Evolutionary conservation across 306 rosid genomes (phyloP).

Genomic region (Notholithocarpus densiflorus): DNA sequence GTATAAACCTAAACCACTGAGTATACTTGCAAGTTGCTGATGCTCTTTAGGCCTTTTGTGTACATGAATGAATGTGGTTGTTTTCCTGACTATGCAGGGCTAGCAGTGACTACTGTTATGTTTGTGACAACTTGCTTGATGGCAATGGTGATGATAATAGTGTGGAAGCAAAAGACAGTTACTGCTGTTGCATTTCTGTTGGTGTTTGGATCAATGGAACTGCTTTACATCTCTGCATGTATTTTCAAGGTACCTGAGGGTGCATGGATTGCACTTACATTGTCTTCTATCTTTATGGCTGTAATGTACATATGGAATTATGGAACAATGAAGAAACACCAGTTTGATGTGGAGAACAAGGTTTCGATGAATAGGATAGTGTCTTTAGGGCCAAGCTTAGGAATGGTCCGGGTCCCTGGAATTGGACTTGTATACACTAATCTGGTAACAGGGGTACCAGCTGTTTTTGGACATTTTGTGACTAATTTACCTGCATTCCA

Average conservation of each 20-base stretch:
- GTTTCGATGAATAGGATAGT: conserved; percentile 51
- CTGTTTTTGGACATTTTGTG: conserved; percentile 61
- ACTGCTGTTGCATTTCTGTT: conserved; percentile 44
- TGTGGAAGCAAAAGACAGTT: conserved; percentile 55
- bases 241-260: conserved; percentile 57
- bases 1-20: conserved; percentile 26
- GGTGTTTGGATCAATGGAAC: conserved; percentile 58
- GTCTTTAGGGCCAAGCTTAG: conserved; percentile 52
- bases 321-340: conserved; percentile 64
- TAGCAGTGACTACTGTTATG: conserved; percentile 62
- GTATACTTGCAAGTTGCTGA: background rate
- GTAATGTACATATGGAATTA: conserved; percentile 67
- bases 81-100: conserved; percentile 47
- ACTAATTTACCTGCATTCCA: conserved; percentile 74
- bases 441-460: conserved; percentile 51
- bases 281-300: conserved; percentile 41
- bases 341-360: conserved; percentile 67
- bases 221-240: conserved; percentile 60
- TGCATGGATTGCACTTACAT: conserved; percentile 58
- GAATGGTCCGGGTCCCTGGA: conserved; percentile 66
- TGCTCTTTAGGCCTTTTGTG: background rate
- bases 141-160: conserved; percentile 57
- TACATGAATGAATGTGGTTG: conserved; percentile 12
- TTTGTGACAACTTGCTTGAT: conserved; percentile 75
- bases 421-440: conserved; percentile 57